Base-by-base conservation (phyloP, 2,329 filamentous ascomycete genomes). In the Monosporascus sp. region DNA sequence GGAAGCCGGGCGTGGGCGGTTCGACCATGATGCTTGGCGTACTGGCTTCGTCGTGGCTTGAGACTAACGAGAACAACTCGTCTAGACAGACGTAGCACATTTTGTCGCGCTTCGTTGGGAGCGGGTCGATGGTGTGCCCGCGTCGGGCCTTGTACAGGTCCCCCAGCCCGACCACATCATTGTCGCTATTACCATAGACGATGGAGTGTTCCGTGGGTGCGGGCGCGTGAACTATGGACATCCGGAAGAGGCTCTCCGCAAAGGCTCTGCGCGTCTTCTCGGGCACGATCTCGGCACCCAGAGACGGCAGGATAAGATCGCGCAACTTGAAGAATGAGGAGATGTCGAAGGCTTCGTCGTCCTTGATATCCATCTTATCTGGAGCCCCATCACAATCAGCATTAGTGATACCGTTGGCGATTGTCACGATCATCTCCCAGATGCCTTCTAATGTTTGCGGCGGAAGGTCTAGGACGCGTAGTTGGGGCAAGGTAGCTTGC, bases 341-440 rank as follows among this genome's bases (percentile, higher is more conserved):
- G 18, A 96, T 88, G 66, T 99, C 94, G 63, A 95, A 95, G 1
- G 76, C 70, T 70, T 97, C 86, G 63, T 99, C 93, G 8, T 77
- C 75, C 3, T 74, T 68, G 37, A 92, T 77, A 55, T 77, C 70
- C 1, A 77, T 67, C 2, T 67, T 70, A 7, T 74, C 67, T 15
- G 74, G 65, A 36, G 77, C 76, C 50, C 69, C 68, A 51, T 74
- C 71, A 50, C 81, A 83, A 49, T 86, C 80, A 3, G 88, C 88
- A 22, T 78, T 79, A 36, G 89, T 77, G 55, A 93, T 85, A n/a
- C 86, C 86, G 54, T 85, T 82, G 7, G 79, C 78, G 48, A 90
- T 82, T 9, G 74, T 75, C 15, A 88, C 80, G 49, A 91, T 80
- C 7, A 77, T 79, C 18, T 79, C 71, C 90, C 90, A 96, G n/a